These are phyloP conservation scores for Noccaea caerulescens DNA, from an alignment of 345 rosid genomes.

Conservation along the genomic window DNA sequence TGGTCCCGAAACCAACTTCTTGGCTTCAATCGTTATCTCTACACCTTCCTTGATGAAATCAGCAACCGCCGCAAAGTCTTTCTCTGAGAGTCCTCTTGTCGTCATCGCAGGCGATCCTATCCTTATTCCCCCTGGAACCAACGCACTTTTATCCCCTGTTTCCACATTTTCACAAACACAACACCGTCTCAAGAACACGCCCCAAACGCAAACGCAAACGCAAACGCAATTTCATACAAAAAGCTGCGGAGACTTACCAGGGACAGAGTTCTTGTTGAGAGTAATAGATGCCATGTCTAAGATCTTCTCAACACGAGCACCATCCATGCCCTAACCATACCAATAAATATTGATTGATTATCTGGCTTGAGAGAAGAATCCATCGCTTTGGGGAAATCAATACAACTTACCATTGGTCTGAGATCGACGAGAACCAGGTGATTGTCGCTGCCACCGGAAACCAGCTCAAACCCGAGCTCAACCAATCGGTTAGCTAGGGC, in stretches of 20 bases:
- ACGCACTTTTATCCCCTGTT: slow-evolving; percentile 87
- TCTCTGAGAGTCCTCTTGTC: slow-evolving; percentile 77
- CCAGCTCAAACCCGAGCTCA: slow-evolving; percentile 79
- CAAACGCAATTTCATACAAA: background rate
- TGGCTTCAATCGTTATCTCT: slow-evolving; percentile 69
- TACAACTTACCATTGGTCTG: slow-evolving; percentile 72
- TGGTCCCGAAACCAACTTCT: slow-evolving; percentile 56
- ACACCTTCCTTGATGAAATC: slow-evolving; percentile 86
- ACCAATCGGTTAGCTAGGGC: slow-evolving; percentile 72
- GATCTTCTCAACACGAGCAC: slow-evolving; percentile 91
- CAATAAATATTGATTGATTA: slow-evolving; percentile 8
- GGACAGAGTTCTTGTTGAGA: slow-evolving; percentile 92
- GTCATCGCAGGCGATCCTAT: slow-evolving; percentile 97
- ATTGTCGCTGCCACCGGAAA: slow-evolving; percentile 93
- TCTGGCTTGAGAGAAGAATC: background rate
- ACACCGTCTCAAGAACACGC: background rate
- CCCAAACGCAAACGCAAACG: background rate
- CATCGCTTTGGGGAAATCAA: background rate
- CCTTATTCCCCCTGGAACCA: slow-evolving; percentile 92
- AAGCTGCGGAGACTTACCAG: slow-evolving; percentile 53
- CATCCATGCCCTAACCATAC: slow-evolving; percentile 73
- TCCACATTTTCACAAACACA: slow-evolving; percentile 29
- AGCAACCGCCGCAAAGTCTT: slow-evolving; percentile 71
- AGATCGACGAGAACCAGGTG: slow-evolving; percentile 92
- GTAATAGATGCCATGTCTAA: slow-evolving; percentile 94